Evolutionary conservation across 495 filamentous ascomycete species (phyloP).

Genomic region (Daldinia vernicosa): DNA sequence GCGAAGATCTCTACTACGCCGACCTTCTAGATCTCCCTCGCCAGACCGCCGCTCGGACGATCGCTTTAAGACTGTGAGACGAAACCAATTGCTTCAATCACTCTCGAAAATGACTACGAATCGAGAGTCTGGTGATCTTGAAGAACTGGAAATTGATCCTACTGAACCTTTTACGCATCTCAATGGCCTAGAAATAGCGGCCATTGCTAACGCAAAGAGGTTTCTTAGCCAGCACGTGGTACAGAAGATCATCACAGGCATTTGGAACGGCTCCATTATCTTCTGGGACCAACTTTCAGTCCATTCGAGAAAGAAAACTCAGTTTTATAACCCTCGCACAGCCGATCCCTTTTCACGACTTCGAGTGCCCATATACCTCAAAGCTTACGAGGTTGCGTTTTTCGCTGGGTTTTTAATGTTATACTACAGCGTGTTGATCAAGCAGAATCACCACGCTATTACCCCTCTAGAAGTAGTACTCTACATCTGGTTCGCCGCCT

Average conservation of each 20-base stretch:
- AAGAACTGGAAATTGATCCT: constrained; percentile 62
- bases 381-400: constrained; percentile 87
- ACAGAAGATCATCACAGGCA: constrained; percentile 86
- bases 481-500: constrained; percentile 79
- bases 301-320: constrained; percentile 79
- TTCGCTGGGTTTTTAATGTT: constrained; percentile 82
- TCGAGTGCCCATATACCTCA: constrained; percentile 90
- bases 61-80: constrained; percentile 39
- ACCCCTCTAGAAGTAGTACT: constrained; percentile 63
- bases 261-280: constrained; percentile 91
- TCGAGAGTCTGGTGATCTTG: constrained; percentile 50
- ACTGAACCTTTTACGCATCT: constrained; percentile 76
- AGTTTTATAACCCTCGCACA: constrained; percentile 77
- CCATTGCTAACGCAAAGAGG: constrained; percentile 86
- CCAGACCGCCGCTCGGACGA: constrained; percentile 32
- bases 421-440: constrained; percentile 84
- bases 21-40: constrained; percentile 32
- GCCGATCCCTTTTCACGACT: constrained; percentile 86
- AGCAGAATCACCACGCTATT: constrained; percentile 59
- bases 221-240: constrained; percentile 88
- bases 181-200: constrained; percentile 90
- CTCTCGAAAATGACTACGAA: constrained; percentile 58
- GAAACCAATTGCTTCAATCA: constrained; percentile 54
- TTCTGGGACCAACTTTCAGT: constrained; percentile 89
- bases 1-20: constrained; percentile 49